Evolutionary conservation across 495 filamentous ascomycete genomes (phyloP), one percentile per base, ranked within the genome.

Genomic region (Tuber melanosporum): DNA sequence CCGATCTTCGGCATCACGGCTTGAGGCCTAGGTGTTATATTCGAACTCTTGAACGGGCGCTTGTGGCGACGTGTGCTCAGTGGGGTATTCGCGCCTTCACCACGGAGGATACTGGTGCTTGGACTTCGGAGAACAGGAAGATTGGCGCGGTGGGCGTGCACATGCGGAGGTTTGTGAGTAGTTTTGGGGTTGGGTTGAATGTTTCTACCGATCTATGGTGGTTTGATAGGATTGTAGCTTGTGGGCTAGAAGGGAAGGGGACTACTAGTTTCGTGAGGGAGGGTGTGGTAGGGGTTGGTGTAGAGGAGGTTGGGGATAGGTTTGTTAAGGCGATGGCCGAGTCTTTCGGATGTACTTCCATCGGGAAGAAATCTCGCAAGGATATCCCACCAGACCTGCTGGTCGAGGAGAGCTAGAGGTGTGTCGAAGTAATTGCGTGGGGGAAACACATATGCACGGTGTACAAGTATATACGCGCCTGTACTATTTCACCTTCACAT

Each of bases 61-160:
- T 96, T 4, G 91, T 94, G 10, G 87, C 87, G 3, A 87, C 90
- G 0, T 87, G 95, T 9, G 75, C 57, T 8, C 41, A 79, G 14
- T 91, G 86, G 77, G 89, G 89, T 14, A 85, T 98, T 15, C 74
- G 83, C 17, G 88, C 89, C 0, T 84, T 88, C 47, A 87, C 85
- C n/a, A 94, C 91, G 0, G 88, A 89, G 39, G 90, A 97, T 82
- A 93, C 94, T 17, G 95, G 95, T 0, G 93, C 98, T 17, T 99
- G 95, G 94, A 89, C 91, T 26, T 72, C 70, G 8, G 81, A 83
- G 2, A 82, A 87, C 71, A 87, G 85, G 78, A 99, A 99, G 87
- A 93, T 99, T 76, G 92, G 92, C 3, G 93, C 94, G 3, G 85
- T 99, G 9, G 95, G 95, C 3, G 92, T 99, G 42, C 94, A 97